Evolutionary conservation across 202 grass and related monocot species (phyloP), one percentile per base, ranked within the genome.

Genomic region (Setaria italica): DNA sequence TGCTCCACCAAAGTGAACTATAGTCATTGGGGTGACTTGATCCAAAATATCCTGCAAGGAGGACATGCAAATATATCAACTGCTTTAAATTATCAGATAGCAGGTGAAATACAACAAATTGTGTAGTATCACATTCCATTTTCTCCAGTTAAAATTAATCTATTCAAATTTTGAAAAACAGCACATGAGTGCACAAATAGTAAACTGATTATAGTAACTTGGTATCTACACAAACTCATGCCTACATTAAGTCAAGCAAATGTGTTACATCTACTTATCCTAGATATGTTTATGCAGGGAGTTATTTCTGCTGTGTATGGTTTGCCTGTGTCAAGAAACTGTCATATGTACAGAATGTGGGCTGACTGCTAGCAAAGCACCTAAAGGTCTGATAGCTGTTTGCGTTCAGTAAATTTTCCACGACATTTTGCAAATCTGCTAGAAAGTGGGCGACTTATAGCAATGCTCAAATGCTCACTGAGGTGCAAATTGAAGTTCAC

Each of bases 41-140:
- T 95, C 93, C 88, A 99, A 90, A 86, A 95, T 83, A 84, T 99
- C 96, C 96, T 99, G 89, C 29, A 85, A 74, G 60, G 55, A 89
- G 72, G 21, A 79, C 25, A 86, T 53, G 30, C 60, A 62, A 78
- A 84, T 70, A 84, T 32, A 78, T 87, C 19, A 90, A 70, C 54
- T 76, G 45, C 68, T 80, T 80, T 7, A 42, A 17, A 34, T 47
- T 35, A 75, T 56, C 35, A 87, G 45, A 70, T 68, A 75, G 49
- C 53, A 60, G 25, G 12, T 46, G 21, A 62, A 76, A 10, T 63
- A 76, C 14, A 60, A 80, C 17, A 29, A 43, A 62, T 13, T 67
- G 17, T 34, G 42, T 3, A 25, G 17, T 33, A 73, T 67, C 47
- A 9, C 49, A 82, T 46, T 54, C 25, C 32, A 81, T 35, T 58